Base-by-base conservation (phyloP, 1,284 basidiomycete genomes). In the Prillingera fragicola region DNA sequence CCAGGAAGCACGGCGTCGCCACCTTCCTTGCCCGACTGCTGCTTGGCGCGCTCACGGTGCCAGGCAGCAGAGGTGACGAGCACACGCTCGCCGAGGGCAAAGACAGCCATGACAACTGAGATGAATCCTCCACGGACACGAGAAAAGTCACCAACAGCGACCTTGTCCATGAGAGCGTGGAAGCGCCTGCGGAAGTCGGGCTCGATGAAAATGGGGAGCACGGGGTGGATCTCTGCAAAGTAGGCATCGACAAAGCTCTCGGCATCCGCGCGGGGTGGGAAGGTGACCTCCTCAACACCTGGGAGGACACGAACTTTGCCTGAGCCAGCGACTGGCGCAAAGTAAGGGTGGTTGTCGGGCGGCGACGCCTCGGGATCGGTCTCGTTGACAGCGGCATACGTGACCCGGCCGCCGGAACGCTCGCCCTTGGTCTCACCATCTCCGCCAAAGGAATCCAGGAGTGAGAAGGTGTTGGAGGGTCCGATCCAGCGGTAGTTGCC, bases 401-500 rank as follows among this genome's bases (percentile, higher is more conserved):
- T 37, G 17, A 49, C 48, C 36, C 45, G 48, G 7, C 31, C 40
- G n/a, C n/a, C n/a, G n/a, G n/a, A n/a, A n/a, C n/a, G 13, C 21
- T 38, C 37, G 33, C 31, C 39, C 27, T 42, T 36, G 10, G 43
- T n/a, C 38, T 53, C n/a, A n/a, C n/a, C n/a, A n/a, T n/a, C n/a
- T n/a, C n/a, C 79, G 45, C 80, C 81, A 73, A 91, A 90, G 5
- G 85, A 87, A 63, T 90, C 86, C 43, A 91, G 87, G 54, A 91
- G 78, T 8, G 87, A 86, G 80, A 91, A 84, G 9, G 87, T 88
- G 21, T 86, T 89, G 8, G 87, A 89, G 36, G 86, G 84, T 25
- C 87, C 87, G 57, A 91, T 90, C 87, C 87, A 91, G 50, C 87
- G 81, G 74, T 85, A 81, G 68, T 89, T 87, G 18, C 87, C 87